Conservation (phyloP, 805 yeast genomes). For the Saturnispora kantuleensis region DNA sequence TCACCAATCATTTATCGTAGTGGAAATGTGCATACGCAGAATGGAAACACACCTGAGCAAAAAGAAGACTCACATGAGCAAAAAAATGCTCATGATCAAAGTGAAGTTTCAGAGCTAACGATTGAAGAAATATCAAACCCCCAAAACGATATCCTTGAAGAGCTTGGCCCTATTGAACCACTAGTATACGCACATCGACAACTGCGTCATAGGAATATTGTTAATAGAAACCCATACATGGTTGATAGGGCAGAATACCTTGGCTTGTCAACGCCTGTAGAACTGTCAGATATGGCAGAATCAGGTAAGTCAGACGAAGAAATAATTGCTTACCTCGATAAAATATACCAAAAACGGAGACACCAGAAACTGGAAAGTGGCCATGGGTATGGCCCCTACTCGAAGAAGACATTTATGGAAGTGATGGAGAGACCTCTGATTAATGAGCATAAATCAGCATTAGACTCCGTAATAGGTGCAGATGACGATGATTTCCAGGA, state of each 20-base stretch:
- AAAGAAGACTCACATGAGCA: not conserved
- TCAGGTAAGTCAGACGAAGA: slow-evolving; percentile 22
- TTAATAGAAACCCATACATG: slow-evolving; percentile 23
- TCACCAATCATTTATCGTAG: not conserved
- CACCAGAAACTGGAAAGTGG: slow-evolving; percentile 18
- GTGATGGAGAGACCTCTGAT: slow-evolving; percentile 12
- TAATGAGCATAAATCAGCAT: not conserved
- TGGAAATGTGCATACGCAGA: too few species aligned
- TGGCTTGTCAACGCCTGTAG: slow-evolving; percentile 23
- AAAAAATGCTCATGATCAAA: too few species aligned
- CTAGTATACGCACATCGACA: not conserved
- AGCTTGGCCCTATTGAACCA: too few species aligned
- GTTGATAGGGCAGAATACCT: slow-evolving; percentile 27
- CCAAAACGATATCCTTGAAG: too few species aligned
- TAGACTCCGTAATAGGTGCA: not conserved
- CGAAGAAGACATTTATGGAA: slow-evolving; percentile 16
- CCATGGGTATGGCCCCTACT: slow-evolving; percentile 24
- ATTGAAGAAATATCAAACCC: too few species aligned
- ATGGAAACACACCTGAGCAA: not conserved
- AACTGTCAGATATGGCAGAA: slow-evolving; percentile 23
- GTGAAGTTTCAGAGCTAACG: too few species aligned
- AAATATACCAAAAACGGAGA: slow-evolving; percentile 18
- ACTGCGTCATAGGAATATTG: slow-evolving; percentile 11
- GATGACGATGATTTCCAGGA: slow-evolving; percentile 7
- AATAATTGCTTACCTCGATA: slow-evolving; percentile 21